Evolutionary conservation across 2,329 filamentous ascomycete species (phyloP).

Genomic region (Diaporthe sp.): DNA sequence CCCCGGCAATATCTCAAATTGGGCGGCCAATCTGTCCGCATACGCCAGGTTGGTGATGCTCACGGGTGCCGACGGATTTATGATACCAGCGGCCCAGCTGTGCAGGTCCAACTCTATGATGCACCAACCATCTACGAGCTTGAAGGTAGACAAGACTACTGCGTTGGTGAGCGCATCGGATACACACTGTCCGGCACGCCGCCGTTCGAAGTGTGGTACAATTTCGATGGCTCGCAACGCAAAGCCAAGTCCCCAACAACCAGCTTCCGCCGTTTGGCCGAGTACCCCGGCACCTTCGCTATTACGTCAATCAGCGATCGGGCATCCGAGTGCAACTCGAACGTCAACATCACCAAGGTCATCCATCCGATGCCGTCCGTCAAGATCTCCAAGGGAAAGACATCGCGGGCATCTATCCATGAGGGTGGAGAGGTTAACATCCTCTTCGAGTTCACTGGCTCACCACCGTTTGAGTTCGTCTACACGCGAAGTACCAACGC

Average conservation of each 20-base stretch:
- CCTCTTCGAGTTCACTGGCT: conserved; percentile 94
- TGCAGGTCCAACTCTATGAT: conserved; percentile 93
- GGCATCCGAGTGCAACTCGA: conserved; percentile 87
- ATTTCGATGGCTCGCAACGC: conserved; percentile 82
- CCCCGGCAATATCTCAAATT: conserved; percentile 87
- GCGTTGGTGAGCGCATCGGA: conserved; percentile 92
- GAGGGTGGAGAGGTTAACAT: conserved; percentile 96
- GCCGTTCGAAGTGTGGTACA: conserved; percentile 94
- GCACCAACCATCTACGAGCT: conserved; percentile 91
- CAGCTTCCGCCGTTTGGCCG: conserved; percentile 92
- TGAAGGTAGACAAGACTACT: conserved; percentile 88
- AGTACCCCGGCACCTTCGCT: conserved; percentile 88
- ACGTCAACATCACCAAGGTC: conserved; percentile 80
- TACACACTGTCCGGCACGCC: conserved; percentile 92
- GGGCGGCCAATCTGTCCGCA: conserved; percentile 89
- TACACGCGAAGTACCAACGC: conserved; percentile 93
- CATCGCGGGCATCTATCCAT: conserved; percentile 90
- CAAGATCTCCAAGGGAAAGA: conserved; percentile 85
- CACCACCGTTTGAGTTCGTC: conserved; percentile 97
- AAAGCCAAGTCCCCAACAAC: conserved; percentile 85
- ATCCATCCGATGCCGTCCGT: conserved; percentile 96
- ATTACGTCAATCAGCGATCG: conserved; percentile 91
- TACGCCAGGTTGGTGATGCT: conserved; percentile 89
- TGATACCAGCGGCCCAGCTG: conserved; percentile 77
- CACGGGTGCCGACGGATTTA: conserved; percentile 87